phyloP scores from a whole-genome alignment of 2,329 filamentous ascomycete genomes.

The Fusarium devonianum region DNA sequence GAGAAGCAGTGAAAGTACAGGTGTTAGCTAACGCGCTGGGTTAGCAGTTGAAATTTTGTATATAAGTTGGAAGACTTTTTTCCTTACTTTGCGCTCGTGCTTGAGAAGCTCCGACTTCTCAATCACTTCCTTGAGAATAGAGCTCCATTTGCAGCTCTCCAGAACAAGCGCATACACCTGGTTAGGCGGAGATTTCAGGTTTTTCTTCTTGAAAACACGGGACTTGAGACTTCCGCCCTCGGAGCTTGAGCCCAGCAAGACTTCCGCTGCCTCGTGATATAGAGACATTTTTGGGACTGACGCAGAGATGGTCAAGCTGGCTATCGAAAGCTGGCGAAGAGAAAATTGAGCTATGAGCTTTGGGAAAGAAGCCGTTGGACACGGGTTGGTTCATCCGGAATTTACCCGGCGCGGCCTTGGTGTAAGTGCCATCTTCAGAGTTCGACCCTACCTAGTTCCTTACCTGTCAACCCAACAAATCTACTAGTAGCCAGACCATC shows the following conservation, averaged over 20 bases:
- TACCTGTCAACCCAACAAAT: too few relatives aligned
- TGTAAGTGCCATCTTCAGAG: conserved; percentile 27
- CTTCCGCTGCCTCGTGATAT: conserved; percentile 86
- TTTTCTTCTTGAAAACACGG: conserved; percentile 77
- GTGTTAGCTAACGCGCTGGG: conserved; percentile 69
- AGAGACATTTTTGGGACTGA: conserved; percentile 74
- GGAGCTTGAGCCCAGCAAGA: conserved; percentile 65
- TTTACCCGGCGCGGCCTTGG: conserved; percentile 20
- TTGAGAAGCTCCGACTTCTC: conserved; percentile 78
- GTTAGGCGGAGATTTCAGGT: conserved; percentile 77
- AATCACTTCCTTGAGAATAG: conserved; percentile 86
- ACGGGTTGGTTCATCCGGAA: conserved; percentile 18
- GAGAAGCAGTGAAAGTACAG: conserved; percentile 79
- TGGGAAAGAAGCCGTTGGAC: neutral
- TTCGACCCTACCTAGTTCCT: too few relatives aligned
- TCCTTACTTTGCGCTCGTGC: conserved; percentile 80
- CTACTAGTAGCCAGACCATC: too few relatives aligned
- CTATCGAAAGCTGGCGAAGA: conserved; percentile 10
- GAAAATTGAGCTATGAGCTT: conserved; percentile 25
- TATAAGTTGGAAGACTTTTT: conserved; percentile 8
- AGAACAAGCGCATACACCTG: conserved; percentile 88
- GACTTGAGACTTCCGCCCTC: conserved; percentile 85
- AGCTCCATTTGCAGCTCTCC: conserved; percentile 91
- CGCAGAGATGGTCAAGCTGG: neutral
- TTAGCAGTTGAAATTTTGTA: neutral